A percentile compares a stretch with the other conserved stretches of the same genome.
phyloP scores from a whole-genome alignment of 2,329 filamentous ascomycete genomes.

The Alternaria sp. region DNA sequence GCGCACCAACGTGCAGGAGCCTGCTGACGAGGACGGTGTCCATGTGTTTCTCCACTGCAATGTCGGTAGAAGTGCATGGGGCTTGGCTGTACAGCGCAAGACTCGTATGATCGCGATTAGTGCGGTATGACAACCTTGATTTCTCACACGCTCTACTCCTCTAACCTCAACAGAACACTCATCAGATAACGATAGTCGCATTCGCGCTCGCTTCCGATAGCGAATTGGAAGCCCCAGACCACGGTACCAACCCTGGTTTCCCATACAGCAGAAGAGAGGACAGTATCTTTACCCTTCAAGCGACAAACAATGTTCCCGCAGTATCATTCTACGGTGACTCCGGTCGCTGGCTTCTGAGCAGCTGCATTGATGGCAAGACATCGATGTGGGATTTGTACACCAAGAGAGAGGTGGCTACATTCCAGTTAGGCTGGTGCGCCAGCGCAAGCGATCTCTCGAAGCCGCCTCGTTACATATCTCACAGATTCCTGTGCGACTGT shows the following conservation, averaged over 20 bases:
- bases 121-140: slow-evolving; percentile 48
- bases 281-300: slow-evolving; percentile 26
- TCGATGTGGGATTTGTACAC: slow-evolving; percentile 55
- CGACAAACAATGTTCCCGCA: slow-evolving; percentile 60
- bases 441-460: slow-evolving; percentile 11
- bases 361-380: slow-evolving; percentile 60
- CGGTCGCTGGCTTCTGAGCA: slow-evolving; percentile 64
- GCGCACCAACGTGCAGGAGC: slow-evolving; percentile 3
- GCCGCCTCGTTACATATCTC: slow-evolving; percentile 6
- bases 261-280: slow-evolving; percentile 35
- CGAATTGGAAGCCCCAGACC: not conserved
- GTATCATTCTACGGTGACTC: slow-evolving; percentile 65
- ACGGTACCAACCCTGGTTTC: slow-evolving; percentile 18
- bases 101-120: slow-evolving; percentile 88
- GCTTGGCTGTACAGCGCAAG: slow-evolving; percentile 77
- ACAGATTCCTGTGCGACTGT: slow-evolving; percentile 19
- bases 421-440: slow-evolving; percentile 36
- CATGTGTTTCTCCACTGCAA: slow-evolving; percentile 74
- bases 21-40: slow-evolving; percentile 51
- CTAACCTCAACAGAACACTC: slow-evolving; percentile 60
- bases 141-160: not conserved
- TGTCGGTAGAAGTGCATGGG: slow-evolving; percentile 84
- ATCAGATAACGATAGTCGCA: slow-evolving; percentile 64
- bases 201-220: slow-evolving; percentile 55
- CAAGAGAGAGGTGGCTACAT: slow-evolving; percentile 16